Base-by-base conservation (phyloP, 306 rosid genomes). In the Sophora flavescens region DNA sequence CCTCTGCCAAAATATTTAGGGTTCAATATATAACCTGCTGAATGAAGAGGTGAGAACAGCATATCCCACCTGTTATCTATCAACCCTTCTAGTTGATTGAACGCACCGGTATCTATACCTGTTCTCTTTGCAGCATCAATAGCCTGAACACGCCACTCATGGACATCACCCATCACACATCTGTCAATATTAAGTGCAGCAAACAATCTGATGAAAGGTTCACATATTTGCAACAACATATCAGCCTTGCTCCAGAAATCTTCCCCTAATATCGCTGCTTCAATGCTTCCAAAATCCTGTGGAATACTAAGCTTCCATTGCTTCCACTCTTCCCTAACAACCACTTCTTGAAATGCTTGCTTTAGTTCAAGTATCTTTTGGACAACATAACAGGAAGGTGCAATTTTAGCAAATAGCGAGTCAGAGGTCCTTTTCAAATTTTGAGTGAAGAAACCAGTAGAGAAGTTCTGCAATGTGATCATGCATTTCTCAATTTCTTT, bases 11-110 rank as follows among this genome's bases (percentile, higher is more conserved):
- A 85, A 57, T 84, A 81, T 57, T 52, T 73, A 5, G 91, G 91
- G 52, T 87, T 89, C 74, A 86, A 58, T 58, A 85, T 78, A 77
- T 85, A 89, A 58, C 86, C 88, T 30, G 91, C 84, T 42, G 89
- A 84, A 73, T 87, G 93, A 72, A 84, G 91, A 59, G 88, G 89
- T 35, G 88, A 89, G 62, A 89, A 87, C 17, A 89, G 72, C 59
- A 68, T 76, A 38, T 83, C 88, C 90, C 93, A 86, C 72, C 76
- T 75, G 76, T 81, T 84, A 63, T 86, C 87, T 68, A 84, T 77
- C 66, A 89, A 81, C 71, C 84, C 77, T 63, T 89, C 90, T 72
- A 89, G 72, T 28, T 84, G 83, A 63, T 72, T 86, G 67, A 76
- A 54, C 56, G 39, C 69, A 57, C 63, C n/a, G 5, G 71, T 36